Percentiles rank a stretch among this genome's conserved stretches.
Evolutionary conservation across 1,284 basidiomycete species (phyloP).

Genomic region (Moesziomyces parantarcticus): DNA sequence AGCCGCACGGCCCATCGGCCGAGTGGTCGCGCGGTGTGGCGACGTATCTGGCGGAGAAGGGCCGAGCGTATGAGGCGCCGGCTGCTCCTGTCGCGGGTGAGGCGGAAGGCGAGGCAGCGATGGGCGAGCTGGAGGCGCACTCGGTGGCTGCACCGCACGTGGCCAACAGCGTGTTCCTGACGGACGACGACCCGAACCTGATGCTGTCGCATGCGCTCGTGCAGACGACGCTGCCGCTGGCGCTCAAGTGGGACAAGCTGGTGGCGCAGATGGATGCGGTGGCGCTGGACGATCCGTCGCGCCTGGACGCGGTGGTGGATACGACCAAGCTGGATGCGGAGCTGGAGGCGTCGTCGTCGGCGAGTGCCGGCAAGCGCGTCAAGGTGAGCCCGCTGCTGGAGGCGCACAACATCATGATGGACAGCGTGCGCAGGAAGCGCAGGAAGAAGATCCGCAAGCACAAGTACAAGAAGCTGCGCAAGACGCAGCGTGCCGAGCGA

Average conservation of each 20-base stretch:
- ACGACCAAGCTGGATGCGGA: conserved; percentile 42
- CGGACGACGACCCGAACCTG: conserved; percentile 60
- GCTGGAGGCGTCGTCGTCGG: conserved; percentile 6
- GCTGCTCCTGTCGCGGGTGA: conserved; percentile 21
- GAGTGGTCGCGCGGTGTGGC: conserved; percentile 64
- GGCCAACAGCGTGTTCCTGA: conserved; percentile 35
- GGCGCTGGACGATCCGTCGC: conserved; percentile 29
- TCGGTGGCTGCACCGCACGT: conserved; percentile 19
- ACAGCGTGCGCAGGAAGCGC: conserved; percentile 65
- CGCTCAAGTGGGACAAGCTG: conserved; percentile 59
- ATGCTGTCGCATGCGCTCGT: conserved; percentile 64
- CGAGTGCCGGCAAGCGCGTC: conserved; percentile 2
- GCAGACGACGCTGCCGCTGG: conserved; percentile 55
- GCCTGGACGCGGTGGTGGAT: conserved; percentile 26
- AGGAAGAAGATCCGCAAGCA: conserved; percentile 68
- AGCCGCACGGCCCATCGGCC: conserved; percentile 58
- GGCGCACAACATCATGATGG: conserved; percentile 56
- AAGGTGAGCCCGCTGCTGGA: conserved; percentile 37
- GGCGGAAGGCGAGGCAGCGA: conserved; percentile 7
- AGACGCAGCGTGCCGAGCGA: conserved; percentile 62
- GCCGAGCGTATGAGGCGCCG: conserved; percentile 61
- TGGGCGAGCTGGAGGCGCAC: conserved; percentile 3
- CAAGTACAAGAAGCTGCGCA: conserved; percentile 67
- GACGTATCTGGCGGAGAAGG: conserved; percentile 59
- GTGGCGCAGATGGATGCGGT: conserved; percentile 55